phyloP scores from a whole-genome alignment of 129 eudicot species.

The Deinandra increscens region DNA sequence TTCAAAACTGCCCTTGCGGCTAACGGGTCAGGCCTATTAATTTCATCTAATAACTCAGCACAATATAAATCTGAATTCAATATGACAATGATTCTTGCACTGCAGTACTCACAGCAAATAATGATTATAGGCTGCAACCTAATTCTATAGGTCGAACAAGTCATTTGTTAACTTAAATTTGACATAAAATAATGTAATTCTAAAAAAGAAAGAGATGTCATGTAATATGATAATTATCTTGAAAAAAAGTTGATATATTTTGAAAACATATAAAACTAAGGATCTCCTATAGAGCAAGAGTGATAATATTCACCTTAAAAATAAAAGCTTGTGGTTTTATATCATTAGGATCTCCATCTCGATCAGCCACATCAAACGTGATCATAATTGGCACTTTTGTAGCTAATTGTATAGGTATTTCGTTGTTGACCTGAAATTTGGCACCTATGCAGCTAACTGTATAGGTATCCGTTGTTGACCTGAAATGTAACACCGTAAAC shows the following conservation, averaged over 20 bases:
- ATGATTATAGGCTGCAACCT: too few species aligned
- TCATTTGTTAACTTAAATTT: too few species aligned
- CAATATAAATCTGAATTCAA: too few species aligned
- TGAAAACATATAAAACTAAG: conserved; percentile 5
- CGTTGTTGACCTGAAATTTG: conserved; percentile 92
- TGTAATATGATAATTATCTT: background rate
- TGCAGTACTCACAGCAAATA: too few species aligned
- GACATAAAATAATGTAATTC: background rate
- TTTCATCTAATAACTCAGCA: too few species aligned
- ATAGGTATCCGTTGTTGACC: too few species aligned
- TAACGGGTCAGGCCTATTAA: too few species aligned
- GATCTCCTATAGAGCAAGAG: background rate
- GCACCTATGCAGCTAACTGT: too few species aligned
- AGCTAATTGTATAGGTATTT: conserved; percentile 97
- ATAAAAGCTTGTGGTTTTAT: conserved; percentile 96
- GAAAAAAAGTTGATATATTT: background rate
- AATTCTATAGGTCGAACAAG: too few species aligned
- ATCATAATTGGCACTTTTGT: conserved; percentile 99
- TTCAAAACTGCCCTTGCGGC: too few species aligned
- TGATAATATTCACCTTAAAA: conserved; percentile 61
- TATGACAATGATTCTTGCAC: too few species aligned
- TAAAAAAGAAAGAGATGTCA: background rate
- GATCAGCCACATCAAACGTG: conserved; percentile 92
- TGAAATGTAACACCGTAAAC: too few species aligned
- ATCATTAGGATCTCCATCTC: conserved; percentile 62